Evolutionary conservation across 768 basidiomycete species (phyloP), one percentile per base, ranked within the genome.

Genomic region (Brasilioporus rufonigricans): DNA sequence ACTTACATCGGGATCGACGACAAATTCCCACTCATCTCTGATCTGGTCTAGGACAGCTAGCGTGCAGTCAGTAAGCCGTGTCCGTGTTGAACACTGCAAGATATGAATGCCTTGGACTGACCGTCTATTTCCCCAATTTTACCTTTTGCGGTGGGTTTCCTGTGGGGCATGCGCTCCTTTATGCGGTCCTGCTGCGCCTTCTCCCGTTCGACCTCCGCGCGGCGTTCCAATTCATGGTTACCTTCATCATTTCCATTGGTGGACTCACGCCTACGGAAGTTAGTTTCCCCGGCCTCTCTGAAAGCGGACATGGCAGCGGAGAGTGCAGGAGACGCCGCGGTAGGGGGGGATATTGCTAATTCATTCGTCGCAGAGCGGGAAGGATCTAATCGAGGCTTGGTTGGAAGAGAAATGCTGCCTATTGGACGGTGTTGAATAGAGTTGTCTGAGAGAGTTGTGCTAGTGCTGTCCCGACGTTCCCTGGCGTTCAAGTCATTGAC

Each of bases 1-100:
- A 62, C 82, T 74, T 69, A 92, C 91, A 70, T 92, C 87, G 35
- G 87, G 81, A 57, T 91, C 83, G 51, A 87, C 83, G 31, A 93
- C 86, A 64, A 92, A 87, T 62, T 91, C 89, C 93, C 93, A 97
- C 52, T 89, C 92, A 60, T 90, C 87, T 65, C 82, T 85, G 60
- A 97, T 90, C 70, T 91, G 85, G 59, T 91, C 86, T 57, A 97
- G 73, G 14, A 96, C 80, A 58, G 89, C 92, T 95, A 59, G 16
- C 46, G 19, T 5, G 10, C 13, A 40, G 33, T 48, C 49, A 53
- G 53, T 55, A 14, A 58, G 52, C 36, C 35, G 14, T 24, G 27
- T 19, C 21, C 19, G 31, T 36, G n/a, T 29, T 23, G 3, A 16
- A 24, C 21, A 33, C 13, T 10, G 27, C 9, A 44, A 18, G n/a